Percentiles rank a stretch among this genome's conserved stretches.
Conservation (phyloP, 129 eudicot species). For the Lactuca saligna region DNA sequence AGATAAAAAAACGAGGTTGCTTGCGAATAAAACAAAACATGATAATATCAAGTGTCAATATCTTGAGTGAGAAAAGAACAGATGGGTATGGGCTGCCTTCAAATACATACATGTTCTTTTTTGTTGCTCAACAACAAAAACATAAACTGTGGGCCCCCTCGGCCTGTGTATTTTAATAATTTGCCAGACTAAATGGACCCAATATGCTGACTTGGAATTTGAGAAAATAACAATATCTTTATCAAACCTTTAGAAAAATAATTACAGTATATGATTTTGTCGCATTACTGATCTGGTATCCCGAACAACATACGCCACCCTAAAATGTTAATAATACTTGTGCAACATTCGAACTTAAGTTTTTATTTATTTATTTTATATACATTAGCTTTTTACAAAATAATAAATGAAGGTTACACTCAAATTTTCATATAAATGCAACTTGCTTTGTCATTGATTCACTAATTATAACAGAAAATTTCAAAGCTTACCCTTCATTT, state of each 20-base stretch:
- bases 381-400: too few relatives aligned
- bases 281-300: not conserved
- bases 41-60: not conserved
- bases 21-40: slow-evolving; percentile 37
- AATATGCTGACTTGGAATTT: slow-evolving; percentile 23
- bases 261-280: not conserved
- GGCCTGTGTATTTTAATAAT: slow-evolving; percentile 6
- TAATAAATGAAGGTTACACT: too few relatives aligned
- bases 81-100: slow-evolving; percentile 37
- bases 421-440: too few relatives aligned
- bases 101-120: slow-evolving; percentile 29
- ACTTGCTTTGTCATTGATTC: too few relatives aligned
- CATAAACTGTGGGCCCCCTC: slow-evolving; percentile 16
- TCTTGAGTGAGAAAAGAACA: slow-evolving; percentile 34
- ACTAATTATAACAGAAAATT: too few relatives aligned
- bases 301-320: not conserved
- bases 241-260: not conserved
- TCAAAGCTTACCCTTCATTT: too few relatives aligned
- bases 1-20: slow-evolving; percentile 5
- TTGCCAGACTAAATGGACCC: slow-evolving; percentile 28
- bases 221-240: not conserved
- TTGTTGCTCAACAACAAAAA: slow-evolving; percentile 24
- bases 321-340: too few relatives aligned
- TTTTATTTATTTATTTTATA: too few relatives aligned
- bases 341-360: too few relatives aligned